Conservation (phyloP, 169 alveolate genomes). For the Perkinsus olseni region DNA sequence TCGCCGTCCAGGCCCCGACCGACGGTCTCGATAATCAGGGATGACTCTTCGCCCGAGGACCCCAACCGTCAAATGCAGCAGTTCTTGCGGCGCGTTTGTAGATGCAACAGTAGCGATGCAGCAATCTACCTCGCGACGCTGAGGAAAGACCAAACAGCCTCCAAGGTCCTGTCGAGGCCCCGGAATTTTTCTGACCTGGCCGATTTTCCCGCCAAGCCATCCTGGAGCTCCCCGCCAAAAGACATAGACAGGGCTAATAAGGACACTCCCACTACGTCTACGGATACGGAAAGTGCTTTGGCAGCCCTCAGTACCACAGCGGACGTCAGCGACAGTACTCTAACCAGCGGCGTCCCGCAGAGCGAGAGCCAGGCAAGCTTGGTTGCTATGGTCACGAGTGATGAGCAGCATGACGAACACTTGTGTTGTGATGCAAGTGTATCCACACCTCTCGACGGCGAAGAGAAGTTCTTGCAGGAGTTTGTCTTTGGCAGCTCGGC, state of each 20-base stretch:
- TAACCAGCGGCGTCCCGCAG: background rate
- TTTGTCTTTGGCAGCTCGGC: background rate
- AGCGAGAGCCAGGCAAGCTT: background rate
- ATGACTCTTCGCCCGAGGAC: background rate
- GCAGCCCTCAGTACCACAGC: background rate
- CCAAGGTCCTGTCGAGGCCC: background rate
- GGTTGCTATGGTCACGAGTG: background rate
- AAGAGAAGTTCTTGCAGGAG: background rate
- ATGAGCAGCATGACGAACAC: background rate
- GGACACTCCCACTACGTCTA: background rate
- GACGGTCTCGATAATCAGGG: background rate
- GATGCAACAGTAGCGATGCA: background rate
- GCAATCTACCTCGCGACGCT: background rate
- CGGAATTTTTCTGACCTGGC: background rate
- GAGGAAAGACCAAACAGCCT: background rate
- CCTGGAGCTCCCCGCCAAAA: background rate
- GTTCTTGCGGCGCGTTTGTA: background rate
- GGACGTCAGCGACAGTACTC: background rate
- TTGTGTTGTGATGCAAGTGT: background rate
- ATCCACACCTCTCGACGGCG: background rate
- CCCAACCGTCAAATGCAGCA: background rate
- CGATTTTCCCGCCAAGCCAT: background rate
- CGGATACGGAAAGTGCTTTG: background rate
- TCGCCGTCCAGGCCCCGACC: background rate
- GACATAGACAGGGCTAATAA: background rate